A percentile compares a stretch with the other conserved stretches of the same genome.
phyloP scores from a whole-genome alignment of 2,329 filamentous ascomycete genomes.

The Ophiostoma sp. region DNA sequence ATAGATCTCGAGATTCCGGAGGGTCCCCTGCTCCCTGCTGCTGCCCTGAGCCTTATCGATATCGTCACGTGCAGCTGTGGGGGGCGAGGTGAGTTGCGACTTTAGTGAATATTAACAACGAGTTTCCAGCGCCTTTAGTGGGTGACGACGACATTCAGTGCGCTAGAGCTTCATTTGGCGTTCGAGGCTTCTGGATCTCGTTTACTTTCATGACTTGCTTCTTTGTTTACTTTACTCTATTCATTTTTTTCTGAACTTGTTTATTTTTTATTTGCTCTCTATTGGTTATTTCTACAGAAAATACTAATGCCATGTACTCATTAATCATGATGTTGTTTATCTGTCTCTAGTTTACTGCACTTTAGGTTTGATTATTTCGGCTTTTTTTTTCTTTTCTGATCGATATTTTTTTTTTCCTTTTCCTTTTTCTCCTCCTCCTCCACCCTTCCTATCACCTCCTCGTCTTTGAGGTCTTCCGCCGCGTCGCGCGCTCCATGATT shows the following conservation, averaged over 20 bases:
- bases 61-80: slow-evolving; percentile 21
- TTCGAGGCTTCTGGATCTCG: not conserved
- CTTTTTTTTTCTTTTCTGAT: not conserved
- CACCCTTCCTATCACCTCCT: not conserved
- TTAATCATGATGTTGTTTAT: not conserved
- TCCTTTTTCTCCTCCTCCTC: not conserved
- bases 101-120: no score
- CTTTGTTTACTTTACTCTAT: not conserved
- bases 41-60: slow-evolving; percentile 13
- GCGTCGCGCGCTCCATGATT: slow-evolving; percentile 21
- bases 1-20: not conserved
- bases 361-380: no score
- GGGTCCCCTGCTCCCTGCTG: not conserved
- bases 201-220: not conserved
- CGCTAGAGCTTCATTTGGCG: not conserved
- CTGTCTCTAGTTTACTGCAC: not conserved
- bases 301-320: not conserved
- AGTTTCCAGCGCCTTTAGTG: not conserved
- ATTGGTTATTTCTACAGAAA: not conserved
- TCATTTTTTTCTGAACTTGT: not conserved
- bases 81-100: not conserved
- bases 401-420: not conserved
- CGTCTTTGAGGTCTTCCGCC: not conserved
- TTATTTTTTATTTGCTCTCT: not conserved
- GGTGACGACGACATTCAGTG: not conserved